A percentile compares a stretch with the other conserved stretches of the same genome.
phyloP scores from a whole-genome alignment of 139 green algal species.

The Chlorella vulgaris region DNA sequence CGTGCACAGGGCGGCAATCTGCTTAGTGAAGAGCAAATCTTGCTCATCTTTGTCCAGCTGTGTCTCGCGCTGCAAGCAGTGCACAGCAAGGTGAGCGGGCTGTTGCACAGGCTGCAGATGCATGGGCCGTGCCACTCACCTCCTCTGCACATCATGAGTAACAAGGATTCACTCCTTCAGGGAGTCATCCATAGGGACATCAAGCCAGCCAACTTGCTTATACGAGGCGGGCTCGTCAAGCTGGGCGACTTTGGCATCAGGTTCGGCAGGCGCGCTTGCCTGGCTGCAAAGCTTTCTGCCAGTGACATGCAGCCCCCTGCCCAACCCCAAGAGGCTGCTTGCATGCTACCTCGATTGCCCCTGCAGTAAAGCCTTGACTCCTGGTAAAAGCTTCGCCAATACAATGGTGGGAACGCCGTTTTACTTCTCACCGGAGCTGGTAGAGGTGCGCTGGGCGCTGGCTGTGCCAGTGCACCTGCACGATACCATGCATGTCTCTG shows the following conservation, averaged over 20 bases:
- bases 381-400: slow-evolving; percentile 25
- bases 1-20: slow-evolving; percentile 46
- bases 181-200: slow-evolving; percentile 57
- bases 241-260: slow-evolving; percentile 76
- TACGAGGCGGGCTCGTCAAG: slow-evolving; percentile 48
- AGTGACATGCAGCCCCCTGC: too few relatives aligned
- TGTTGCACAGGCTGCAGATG: not conserved
- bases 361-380: slow-evolving; percentile 46
- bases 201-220: slow-evolving; percentile 51
- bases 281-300: not conserved
- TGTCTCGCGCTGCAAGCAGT: slow-evolving; percentile 67
- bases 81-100: slow-evolving; percentile 55
- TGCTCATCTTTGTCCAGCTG: slow-evolving; percentile 83
- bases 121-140: slow-evolving; percentile 56
- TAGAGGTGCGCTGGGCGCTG: slow-evolving; percentile 42
- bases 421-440: slow-evolving; percentile 63
- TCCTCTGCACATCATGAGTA: too few relatives aligned
- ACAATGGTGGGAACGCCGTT: slow-evolving; percentile 67
- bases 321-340: too few relatives aligned
- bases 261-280: slow-evolving; percentile 20
- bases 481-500: too few relatives aligned
- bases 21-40: slow-evolving; percentile 75
- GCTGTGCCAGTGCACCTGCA: too few relatives aligned
- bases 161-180: too few relatives aligned
- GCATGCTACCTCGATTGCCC: not conserved